These are phyloP conservation scores for Hypoxylon rubiginosum DNA, from an alignment of 2,329 filamentous ascomycete species.

Conservation along the genomic window DNA sequence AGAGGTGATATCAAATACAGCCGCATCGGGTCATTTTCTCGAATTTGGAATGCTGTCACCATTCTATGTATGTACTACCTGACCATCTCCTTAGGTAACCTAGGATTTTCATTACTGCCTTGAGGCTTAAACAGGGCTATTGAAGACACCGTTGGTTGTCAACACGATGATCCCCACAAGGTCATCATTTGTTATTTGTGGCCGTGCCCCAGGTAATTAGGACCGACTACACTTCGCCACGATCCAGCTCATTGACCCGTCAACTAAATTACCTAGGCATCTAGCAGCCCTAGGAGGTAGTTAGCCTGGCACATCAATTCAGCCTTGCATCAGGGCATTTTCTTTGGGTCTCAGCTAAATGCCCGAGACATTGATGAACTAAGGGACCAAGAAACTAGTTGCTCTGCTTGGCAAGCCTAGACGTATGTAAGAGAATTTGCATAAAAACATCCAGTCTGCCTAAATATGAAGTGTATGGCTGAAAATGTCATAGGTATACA, in stretches of 20 bases:
- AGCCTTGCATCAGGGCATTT: not conserved
- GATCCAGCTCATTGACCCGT: slow-evolving; percentile 1
- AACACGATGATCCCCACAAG: slow-evolving; percentile 26
- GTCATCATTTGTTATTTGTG: not conserved
- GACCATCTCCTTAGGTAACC: not conserved
- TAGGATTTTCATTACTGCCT: not conserved
- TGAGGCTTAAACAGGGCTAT: not conserved
- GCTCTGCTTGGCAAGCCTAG: not conserved
- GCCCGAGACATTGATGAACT: not conserved
- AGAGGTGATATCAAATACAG: slow-evolving; percentile 3
- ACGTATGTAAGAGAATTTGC: not conserved
- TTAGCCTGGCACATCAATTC: not conserved
- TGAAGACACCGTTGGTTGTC: not conserved
- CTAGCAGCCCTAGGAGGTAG: too few species aligned
- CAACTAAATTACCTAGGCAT: not conserved
- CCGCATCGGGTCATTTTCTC: not conserved
- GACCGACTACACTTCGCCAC: slow-evolving; percentile 19
- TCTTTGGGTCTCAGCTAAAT: not conserved
- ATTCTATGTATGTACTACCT: not conserved
- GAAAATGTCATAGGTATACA: too few species aligned
- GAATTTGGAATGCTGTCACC: not conserved
- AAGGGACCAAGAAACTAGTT: not conserved
- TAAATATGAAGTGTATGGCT: too few species aligned
- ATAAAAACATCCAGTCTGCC: not conserved
- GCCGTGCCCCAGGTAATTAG: slow-evolving; percentile 7